Evolutionary conservation across 345 rosid genomes (phyloP).

Genomic region (Leavenworthia alabamica): DNA sequence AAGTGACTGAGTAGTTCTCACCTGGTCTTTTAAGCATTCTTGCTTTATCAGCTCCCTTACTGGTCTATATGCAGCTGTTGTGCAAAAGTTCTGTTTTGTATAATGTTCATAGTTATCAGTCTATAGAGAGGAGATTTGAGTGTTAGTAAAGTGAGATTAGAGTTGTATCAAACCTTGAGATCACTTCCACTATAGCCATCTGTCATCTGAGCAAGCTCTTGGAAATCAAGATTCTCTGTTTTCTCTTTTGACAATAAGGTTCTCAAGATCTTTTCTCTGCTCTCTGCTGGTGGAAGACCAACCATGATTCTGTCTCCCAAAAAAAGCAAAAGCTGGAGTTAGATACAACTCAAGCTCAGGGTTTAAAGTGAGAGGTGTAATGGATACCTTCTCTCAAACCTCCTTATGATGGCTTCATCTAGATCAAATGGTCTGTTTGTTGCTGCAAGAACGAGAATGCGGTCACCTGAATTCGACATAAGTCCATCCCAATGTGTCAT

Average conservation of each 20-base stretch:
- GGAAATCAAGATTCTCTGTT: constrained; percentile 66
- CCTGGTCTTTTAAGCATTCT: constrained; percentile 73
- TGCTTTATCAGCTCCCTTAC: constrained; percentile 86
- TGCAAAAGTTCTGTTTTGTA: constrained; percentile 75
- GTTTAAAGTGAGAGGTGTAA: not conserved
- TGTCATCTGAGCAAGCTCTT: constrained; percentile 84
- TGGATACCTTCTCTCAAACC: constrained; percentile 81
- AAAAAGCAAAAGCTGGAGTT: constrained; percentile 18
- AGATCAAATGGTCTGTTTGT: constrained; percentile 99
- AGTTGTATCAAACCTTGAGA: constrained; percentile 65
- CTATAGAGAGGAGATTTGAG: not conserved
- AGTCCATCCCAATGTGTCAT: constrained; percentile 99
- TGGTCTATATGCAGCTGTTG: constrained; percentile 92
- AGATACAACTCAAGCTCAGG: not conserved
- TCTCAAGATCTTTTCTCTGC: constrained; percentile 83
- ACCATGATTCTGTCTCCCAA: constrained; percentile 75
- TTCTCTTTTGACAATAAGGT: constrained; percentile 81
- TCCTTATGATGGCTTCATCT: constrained; percentile 98
- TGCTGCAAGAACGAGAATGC: constrained; percentile 97
- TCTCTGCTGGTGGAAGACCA: constrained; percentile 76
- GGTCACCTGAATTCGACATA: constrained; percentile 65
- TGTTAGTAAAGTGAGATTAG: not conserved
- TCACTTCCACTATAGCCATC: constrained; percentile 97
- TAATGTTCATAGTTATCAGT: constrained; percentile 13
- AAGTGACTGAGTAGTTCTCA: too few relatives aligned